Evolutionary conservation across 208 protist genomes (phyloP).

Genomic region (Zelonia costaricensis): DNA sequence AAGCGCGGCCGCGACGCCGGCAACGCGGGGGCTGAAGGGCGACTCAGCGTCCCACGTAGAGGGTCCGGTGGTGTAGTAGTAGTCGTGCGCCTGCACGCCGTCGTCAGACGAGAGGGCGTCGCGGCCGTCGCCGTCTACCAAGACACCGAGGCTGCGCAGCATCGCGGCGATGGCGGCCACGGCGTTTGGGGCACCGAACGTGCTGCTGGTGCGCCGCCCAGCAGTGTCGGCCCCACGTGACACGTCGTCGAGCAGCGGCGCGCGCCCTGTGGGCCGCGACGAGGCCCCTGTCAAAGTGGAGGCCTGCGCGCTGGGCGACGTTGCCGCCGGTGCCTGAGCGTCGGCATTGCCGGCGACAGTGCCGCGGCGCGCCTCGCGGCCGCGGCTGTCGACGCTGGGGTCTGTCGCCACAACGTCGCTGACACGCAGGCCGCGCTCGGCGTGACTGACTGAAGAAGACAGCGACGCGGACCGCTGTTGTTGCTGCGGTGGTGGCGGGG

Average conservation of each 20-base stretch:
- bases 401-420: neutral
- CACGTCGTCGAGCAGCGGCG: too few relatives aligned
- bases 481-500: neutral
- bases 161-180: constrained; percentile 13
- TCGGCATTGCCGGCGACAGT: neutral
- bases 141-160: constrained; percentile 11
- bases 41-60: neutral
- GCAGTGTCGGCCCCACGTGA: too few relatives aligned
- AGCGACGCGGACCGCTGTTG: neutral
- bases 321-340: neutral
- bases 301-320: neutral
- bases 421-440: neutral
- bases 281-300: neutral
- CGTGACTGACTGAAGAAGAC: neutral
- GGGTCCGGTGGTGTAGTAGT: constrained; percentile 10
- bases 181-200: constrained; percentile 5
- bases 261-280: neutral
- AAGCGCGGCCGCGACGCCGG: neutral
- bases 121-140: constrained; percentile 8
- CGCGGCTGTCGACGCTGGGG: neutral
- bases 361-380: neutral
- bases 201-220: neutral
- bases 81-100: neutral
- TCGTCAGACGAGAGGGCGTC: neutral
- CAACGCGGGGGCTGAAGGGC: neutral